Evolutionary conservation across 2,329 filamentous ascomycete genomes (phyloP), one percentile per base, ranked within the genome.

Genomic region (Cordyceps fumosorosea): DNA sequence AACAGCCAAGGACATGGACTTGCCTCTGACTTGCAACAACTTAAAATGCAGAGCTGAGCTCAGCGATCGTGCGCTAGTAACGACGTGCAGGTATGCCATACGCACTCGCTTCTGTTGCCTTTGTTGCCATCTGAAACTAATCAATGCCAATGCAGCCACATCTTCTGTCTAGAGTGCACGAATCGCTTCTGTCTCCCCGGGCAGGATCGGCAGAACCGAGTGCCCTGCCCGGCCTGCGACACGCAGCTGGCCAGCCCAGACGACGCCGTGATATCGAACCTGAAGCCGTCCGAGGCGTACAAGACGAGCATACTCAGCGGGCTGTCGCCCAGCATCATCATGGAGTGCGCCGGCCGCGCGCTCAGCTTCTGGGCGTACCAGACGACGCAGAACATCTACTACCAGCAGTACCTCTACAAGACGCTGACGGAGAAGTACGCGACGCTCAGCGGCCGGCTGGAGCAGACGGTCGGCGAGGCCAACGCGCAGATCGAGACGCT

Each of bases 351-450:
- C 24, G 86, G 88, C 5, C 83, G 90, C 66, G 91, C 88, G 1
- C 74, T 96, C 66, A 85, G 83, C 37, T 96, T 96, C 71, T 96
- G 91, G 88, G 87, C 85, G 34, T 96, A 96, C 69, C 92, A 96
- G 71, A 86, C 87, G 22, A 87, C 86, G 3, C 90, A 95, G 69
- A 90, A 96, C 74, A 89, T 96, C n/a, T 68, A 64, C 64, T 96
- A 93, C 69, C 90, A 96, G 70, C 87, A 91, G 67, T 86, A 89
- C 67, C 76, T 91, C 1, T 86, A 84, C 50, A 91, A 87, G 69
- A 86, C 82, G 11, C 75, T 96, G 64, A 85, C 84, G 0, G 89
- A 91, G 12, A 93, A 90, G 71, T 91, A 89, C 70, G 76, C 80
- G 1, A 78, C 73, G 2, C 75, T 95, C 18, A 89, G 80, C 66